Evolutionary conservation across 1,284 basidiomycete species (phyloP).

Genomic region (Puccinia polysora): DNA sequence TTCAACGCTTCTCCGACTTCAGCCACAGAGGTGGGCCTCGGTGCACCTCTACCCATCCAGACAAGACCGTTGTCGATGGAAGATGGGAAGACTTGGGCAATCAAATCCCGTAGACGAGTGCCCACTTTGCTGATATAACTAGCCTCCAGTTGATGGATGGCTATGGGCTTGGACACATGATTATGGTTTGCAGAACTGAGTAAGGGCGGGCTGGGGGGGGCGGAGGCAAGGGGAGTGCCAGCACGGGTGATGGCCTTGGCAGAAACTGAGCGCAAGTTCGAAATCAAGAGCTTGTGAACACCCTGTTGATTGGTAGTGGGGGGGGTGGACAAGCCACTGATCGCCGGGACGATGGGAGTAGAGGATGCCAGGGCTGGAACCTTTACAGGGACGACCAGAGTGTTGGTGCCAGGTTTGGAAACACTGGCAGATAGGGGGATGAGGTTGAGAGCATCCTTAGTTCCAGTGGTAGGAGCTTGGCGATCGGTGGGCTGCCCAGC

Average conservation of each 20-base stretch:
- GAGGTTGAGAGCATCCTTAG: background rate
- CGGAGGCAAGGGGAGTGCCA: conserved; percentile 13
- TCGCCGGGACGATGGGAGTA: background rate
- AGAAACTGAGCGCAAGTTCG: conserved; percentile 18
- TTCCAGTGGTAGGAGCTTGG: background rate
- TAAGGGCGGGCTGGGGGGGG: background rate
- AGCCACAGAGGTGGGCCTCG: conserved; percentile 18
- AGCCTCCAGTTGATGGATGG: conserved; percentile 35
- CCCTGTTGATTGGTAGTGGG: no score
- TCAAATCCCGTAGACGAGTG: conserved; percentile 29
- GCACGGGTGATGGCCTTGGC: conserved; percentile 14
- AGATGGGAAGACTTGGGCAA: conserved; percentile 37
- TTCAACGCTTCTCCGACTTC: conserved; percentile 27
- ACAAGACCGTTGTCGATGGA: conserved; percentile 21
- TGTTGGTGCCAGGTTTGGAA: background rate
- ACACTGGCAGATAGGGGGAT: background rate
- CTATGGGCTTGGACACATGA: conserved; percentile 1
- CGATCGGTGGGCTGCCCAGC: background rate
- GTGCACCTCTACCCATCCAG: conserved; percentile 27
- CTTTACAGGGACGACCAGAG: background rate
- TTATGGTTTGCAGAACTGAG: background rate
- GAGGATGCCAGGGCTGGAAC: conserved; percentile 1
- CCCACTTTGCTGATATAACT: conserved; percentile 41
- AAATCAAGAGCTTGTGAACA: conserved; percentile 29
- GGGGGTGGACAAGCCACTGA: conserved; percentile 11